Evolutionary conservation across 73 alveolate genomes (phyloP).

Genomic region (Tetrahymena borealis): DNA sequence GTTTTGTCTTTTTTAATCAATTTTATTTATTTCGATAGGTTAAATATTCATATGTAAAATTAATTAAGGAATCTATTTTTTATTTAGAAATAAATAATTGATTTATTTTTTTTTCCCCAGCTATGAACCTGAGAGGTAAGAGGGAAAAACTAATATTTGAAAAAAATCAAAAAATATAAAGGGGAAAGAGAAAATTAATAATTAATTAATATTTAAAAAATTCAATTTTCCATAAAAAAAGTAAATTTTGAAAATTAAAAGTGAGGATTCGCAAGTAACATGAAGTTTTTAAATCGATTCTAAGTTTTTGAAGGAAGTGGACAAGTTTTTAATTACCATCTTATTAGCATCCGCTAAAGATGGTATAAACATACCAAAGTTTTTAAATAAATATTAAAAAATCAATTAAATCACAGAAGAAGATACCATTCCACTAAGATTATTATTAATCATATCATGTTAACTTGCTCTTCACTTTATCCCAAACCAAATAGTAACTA

Average conservation of each 20-base stretch:
- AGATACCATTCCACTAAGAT: not conserved
- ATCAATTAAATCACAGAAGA: not conserved
- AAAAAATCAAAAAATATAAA: not conserved
- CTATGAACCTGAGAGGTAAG: too few species aligned
- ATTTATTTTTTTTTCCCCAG: too few species aligned
- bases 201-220: not conserved
- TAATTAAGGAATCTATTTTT: too few species aligned
- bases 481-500: not conserved
- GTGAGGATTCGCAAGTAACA: not conserved
- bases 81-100: too few species aligned
- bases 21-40: too few species aligned
- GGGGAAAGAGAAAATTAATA: not conserved
- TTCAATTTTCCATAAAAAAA: not conserved
- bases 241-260: not conserved
- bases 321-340: not conserved
- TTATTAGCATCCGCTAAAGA: not conserved
- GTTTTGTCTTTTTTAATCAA: too few species aligned
- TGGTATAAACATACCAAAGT: not conserved
- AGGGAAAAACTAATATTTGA: not conserved
- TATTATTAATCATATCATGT: too few species aligned
- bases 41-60: too few species aligned
- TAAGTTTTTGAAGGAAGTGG: not conserved
- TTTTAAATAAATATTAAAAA: not conserved
- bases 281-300: not conserved
- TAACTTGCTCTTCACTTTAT: not conserved